Conservation (phyloP, 2,329 filamentous ascomycete species). For the Fusarium pininemorale region DNA sequence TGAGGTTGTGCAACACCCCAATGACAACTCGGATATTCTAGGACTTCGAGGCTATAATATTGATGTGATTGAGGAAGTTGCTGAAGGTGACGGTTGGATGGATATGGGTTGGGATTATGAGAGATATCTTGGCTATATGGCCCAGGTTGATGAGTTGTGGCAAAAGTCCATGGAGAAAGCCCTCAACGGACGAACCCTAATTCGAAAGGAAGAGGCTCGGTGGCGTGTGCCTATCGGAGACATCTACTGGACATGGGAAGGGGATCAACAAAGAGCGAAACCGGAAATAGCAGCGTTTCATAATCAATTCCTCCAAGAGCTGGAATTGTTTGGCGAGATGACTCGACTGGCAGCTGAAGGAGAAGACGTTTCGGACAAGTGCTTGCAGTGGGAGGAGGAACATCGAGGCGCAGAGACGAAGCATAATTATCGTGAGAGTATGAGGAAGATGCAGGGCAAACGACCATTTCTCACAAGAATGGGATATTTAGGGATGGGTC, state of each 20-base stretch:
- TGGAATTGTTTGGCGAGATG: background rate
- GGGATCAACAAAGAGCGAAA: background rate
- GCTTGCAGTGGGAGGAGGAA: background rate
- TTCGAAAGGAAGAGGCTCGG: background rate
- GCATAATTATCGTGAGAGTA: background rate
- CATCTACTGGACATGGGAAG: background rate
- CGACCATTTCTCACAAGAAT: background rate
- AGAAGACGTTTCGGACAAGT: background rate
- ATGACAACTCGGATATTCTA: rapidly evolving
- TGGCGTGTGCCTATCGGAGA: background rate
- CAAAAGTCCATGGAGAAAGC: background rate
- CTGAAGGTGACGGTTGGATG: background rate
- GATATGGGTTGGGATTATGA: background rate
- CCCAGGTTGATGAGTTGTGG: background rate
- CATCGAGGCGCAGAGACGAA: rapidly evolving
- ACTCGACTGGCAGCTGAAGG: background rate
- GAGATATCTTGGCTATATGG: background rate
- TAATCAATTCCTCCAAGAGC: background rate
- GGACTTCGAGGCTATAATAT: background rate
- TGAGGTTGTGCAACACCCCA: rapidly evolving
- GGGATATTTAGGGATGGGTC: background rate
- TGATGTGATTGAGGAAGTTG: background rate
- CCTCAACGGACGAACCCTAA: too few species aligned
- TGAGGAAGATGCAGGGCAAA: background rate
- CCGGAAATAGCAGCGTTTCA: rapidly evolving